Evolutionary conservation across 2,329 filamentous ascomycete genomes (phyloP).

Genomic region (Zymoseptoria ardabiliae): DNA sequence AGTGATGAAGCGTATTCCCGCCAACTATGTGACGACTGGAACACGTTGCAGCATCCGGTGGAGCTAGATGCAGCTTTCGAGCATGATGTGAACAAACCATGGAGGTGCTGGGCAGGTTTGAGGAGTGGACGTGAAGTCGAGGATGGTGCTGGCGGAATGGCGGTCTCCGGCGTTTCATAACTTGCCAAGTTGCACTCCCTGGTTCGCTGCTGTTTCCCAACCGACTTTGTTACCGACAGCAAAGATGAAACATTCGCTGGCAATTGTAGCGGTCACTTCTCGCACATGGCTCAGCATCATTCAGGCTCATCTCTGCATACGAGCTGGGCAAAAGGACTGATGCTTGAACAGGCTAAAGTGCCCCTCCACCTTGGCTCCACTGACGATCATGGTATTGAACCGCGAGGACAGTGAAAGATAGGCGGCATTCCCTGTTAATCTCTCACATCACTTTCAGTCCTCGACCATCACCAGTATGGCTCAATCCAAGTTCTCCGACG

Average conservation of each 20-base stretch:
- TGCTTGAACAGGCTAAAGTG: conserved; percentile 9
- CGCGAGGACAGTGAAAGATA: not conserved
- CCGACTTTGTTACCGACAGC: not conserved
- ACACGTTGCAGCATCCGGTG: not conserved
- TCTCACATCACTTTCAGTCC: not conserved
- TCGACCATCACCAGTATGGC: conserved; percentile 13
- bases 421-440: not conserved
- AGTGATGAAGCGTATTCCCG: not conserved
- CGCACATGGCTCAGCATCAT: not conserved
- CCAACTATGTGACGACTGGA: not conserved
- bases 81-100: not conserved
- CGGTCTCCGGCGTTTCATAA: not conserved
- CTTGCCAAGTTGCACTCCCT: not conserved
- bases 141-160: not conserved
- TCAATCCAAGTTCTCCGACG: conserved; percentile 18
- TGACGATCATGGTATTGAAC: not conserved
- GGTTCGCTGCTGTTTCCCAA: not conserved
- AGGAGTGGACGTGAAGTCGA: not conserved
- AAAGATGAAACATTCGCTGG: not conserved
- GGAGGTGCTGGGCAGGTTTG: not conserved
- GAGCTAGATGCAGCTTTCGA: too few species aligned
- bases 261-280: not conserved
- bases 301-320: not conserved
- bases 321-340: not conserved
- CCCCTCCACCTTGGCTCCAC: conserved; percentile 8